Evolutionary conservation across 306 rosid species (phyloP).

Genomic region (Aeschynomene evenia): DNA sequence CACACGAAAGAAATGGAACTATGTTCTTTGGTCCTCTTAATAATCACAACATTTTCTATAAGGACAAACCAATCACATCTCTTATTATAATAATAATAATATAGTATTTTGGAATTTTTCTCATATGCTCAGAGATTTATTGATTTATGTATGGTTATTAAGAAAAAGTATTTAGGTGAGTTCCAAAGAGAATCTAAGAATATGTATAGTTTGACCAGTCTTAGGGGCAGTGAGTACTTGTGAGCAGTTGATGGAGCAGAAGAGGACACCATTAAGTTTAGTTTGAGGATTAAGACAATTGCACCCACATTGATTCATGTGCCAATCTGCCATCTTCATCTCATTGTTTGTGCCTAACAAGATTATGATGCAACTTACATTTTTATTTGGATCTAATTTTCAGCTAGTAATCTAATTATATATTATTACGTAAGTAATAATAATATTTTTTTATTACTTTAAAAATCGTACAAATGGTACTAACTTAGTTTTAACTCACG

Average conservation of each 20-base stretch:
- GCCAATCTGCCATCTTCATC: too few species aligned
- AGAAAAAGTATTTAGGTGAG: constrained; percentile 11
- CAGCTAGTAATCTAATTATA: too few species aligned
- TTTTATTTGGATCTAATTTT: too few species aligned
- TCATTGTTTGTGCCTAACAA: constrained; percentile 18
- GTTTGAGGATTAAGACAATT: constrained; percentile 25
- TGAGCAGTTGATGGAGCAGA: constrained; percentile 21
- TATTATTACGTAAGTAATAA: too few species aligned
- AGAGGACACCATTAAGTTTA: constrained; percentile 7
- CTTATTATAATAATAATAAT: not conserved
- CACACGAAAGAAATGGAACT: not conserved
- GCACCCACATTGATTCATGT: constrained; percentile 27
- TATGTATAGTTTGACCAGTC: constrained; percentile 48
- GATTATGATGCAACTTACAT: not conserved
- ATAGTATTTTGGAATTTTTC: not conserved
- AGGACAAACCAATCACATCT: not conserved
- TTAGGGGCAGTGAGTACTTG: not conserved
- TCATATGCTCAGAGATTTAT: too few species aligned
- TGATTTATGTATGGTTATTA: too few species aligned
- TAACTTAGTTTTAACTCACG: too few species aligned
- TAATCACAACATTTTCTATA: not conserved
- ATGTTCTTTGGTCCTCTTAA: not conserved
- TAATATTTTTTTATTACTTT: too few species aligned
- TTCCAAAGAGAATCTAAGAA: constrained; percentile 42
- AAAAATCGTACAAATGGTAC: too few species aligned